Evolutionary conservation across 2,329 filamentous ascomycete species (phyloP), one percentile per base, ranked within the genome.

Genomic region (Fusarium graminum): DNA sequence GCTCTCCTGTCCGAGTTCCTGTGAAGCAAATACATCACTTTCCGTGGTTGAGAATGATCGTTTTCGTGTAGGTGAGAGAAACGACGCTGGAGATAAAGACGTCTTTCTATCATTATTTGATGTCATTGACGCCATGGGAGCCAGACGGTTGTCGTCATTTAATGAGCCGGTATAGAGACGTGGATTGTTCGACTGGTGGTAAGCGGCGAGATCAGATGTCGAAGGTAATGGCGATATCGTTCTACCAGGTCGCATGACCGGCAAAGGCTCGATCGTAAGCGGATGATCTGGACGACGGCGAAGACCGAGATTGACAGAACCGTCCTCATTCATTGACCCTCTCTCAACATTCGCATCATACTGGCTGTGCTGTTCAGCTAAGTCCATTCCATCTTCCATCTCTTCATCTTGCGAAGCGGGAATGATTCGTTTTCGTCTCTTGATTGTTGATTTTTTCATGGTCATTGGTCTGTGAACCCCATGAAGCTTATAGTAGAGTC

Each of bases 381-480:
- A 80, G 17, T 83, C 81, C 13, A 81, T 79, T 8, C 78, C 81
- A 30, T 88, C 86, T 34, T 83, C 80, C 43, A 80, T 76, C 46
- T 83, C 78, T 30, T 81, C 80, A 71, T 82, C 84, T 46, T 85
- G 81, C 26, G 87, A 81, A 17, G 92, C 93, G 17, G 94, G 94
- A 41, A 98, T 94, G 7, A 98, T 93, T 59, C 95, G 90, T 83
- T 98, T 98, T 62, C 95, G 86, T 64, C 95, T 88, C 79, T 99
- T 98, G 77, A 99, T 99, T 26, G 97, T 92, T 4, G 93, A 91
- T 78, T 97, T 98, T 79, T 98, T 99, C 95, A 99, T 98, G n/a
- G 93, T 93, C 7, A 95, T 92, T 0, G 95, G 95, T 40, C 95
- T 87, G 78, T 97, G 94, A 29, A 93, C 89, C 53, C 94, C 94